A percentile compares a stretch with the other conserved stretches of the same genome.
These are phyloP conservation scores for Scedosporium boydii DNA, from an alignment of 2,329 filamentous ascomycete species.

Conservation along the genomic window DNA sequence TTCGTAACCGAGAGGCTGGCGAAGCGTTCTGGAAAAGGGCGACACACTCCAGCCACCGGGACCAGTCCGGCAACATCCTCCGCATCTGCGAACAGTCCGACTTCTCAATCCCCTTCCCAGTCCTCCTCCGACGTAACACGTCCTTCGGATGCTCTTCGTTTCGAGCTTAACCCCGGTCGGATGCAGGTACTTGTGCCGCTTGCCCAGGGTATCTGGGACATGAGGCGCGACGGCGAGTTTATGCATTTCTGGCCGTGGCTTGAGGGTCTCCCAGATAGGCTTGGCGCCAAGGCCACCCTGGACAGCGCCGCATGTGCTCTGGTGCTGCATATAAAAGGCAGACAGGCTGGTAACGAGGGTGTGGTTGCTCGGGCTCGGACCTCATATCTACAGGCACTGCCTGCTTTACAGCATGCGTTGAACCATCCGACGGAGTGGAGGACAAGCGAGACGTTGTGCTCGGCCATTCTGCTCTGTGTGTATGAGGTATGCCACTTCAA, in stretches of 20 bases:
- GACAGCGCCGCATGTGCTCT: constrained; percentile 29
- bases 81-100: background rate
- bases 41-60: background rate
- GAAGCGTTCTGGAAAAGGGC: constrained; percentile 15
- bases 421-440: constrained; percentile 27
- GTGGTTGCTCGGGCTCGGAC: constrained; percentile 24
- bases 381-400: constrained; percentile 27
- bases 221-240: constrained; percentile 1
- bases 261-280: constrained; percentile 14
- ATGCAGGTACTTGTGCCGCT: constrained; percentile 3
- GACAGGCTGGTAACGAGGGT: constrained; percentile 18
- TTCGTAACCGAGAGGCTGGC: constrained; percentile 30
- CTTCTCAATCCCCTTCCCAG: background rate
- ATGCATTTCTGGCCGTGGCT: constrained; percentile 16
- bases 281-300: constrained; percentile 24
- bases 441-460: constrained; percentile 29
- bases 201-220: constrained; percentile 1
- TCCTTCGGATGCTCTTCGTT: background rate
- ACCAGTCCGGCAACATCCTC: background rate
- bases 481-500: constrained; percentile 23
- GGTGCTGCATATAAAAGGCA: constrained; percentile 27
- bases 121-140: background rate
- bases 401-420: constrained; percentile 24
- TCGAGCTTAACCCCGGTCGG: background rate
- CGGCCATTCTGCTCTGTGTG: constrained; percentile 29